These are phyloP conservation scores for Pseudomonodictys pantanalensis DNA, from an alignment of 495 filamentous ascomycete genomes.

Conservation along the genomic window DNA sequence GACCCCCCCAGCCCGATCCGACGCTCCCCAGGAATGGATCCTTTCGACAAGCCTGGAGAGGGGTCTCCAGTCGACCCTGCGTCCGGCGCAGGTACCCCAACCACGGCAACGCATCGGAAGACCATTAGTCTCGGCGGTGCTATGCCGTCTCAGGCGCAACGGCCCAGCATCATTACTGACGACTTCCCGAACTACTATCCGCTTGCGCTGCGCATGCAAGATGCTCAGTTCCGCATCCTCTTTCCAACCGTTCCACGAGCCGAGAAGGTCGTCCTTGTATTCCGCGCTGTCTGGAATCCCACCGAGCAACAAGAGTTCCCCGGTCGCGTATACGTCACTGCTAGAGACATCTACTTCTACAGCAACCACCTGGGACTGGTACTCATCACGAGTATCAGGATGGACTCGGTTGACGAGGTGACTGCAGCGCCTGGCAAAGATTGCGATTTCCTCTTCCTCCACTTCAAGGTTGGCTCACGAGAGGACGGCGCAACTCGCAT, in stretches of 20 bases:
- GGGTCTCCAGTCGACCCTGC: not conserved
- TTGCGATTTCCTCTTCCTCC: constrained; percentile 89
- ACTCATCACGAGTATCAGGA: constrained; percentile 67
- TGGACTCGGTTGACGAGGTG: constrained; percentile 79
- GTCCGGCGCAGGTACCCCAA: constrained; percentile 13
- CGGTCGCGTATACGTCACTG: constrained; percentile 84
- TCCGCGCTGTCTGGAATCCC: constrained; percentile 70
- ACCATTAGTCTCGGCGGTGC: constrained; percentile 68
- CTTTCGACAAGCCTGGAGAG: constrained; percentile 13
- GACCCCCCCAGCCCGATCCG: constrained; percentile 27
- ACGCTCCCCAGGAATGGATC: constrained; percentile 13
- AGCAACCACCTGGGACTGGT: constrained; percentile 92
- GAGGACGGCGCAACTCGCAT: constrained; percentile 66
- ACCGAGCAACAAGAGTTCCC: constrained; percentile 79
- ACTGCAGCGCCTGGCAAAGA: constrained; percentile 86
- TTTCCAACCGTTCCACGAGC: constrained; percentile 74
- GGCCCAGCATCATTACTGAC: constrained; percentile 49
- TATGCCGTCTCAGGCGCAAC: constrained; percentile 9
- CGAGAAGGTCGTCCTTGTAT: constrained; percentile 78
- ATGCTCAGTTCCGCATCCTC: constrained; percentile 86
- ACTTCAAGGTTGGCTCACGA: constrained; percentile 63
- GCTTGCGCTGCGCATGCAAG: constrained; percentile 75
- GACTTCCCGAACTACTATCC: constrained; percentile 83
- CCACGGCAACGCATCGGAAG: constrained; percentile 60
- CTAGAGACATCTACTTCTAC: constrained; percentile 87